Percentiles rank a stretch among this genome's conserved stretches.
phyloP scores from a whole-genome alignment of 2,329 filamentous ascomycete genomes.

The Sclerotinia nivalis region DNA sequence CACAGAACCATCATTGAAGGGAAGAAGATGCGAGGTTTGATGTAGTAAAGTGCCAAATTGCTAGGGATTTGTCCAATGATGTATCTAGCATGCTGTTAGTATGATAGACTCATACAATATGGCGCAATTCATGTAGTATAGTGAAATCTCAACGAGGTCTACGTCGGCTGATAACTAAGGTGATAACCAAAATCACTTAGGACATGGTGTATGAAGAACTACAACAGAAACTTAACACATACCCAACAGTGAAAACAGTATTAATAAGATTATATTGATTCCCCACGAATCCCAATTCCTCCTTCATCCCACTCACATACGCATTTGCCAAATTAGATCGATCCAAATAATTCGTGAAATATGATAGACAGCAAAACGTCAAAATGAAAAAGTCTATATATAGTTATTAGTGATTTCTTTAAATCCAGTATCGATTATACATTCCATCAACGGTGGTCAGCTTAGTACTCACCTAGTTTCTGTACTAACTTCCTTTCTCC shows the following conservation, averaged over 20 bases:
- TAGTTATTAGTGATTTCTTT: not conserved
- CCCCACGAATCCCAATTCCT: slow-evolving; percentile 49
- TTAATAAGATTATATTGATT: slow-evolving; percentile 54
- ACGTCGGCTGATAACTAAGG: not conserved
- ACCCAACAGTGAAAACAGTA: slow-evolving; percentile 46
- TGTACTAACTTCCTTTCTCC: slow-evolving; percentile 26
- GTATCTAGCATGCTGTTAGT: slow-evolving; percentile 38
- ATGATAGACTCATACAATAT: not conserved
- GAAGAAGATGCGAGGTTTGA: slow-evolving; percentile 64
- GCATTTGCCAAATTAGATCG: slow-evolving; percentile 43
- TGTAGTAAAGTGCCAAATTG: slow-evolving; percentile 62
- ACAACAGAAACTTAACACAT: slow-evolving; percentile 13
- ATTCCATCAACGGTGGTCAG: not conserved
- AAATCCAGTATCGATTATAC: too few relatives aligned
- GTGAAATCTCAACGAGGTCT: not conserved
- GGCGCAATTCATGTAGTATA: not conserved
- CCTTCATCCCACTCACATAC: slow-evolving; percentile 49
- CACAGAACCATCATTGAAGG: slow-evolving; percentile 64
- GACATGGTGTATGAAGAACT: not conserved
- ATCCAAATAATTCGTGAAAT: slow-evolving; percentile 40
- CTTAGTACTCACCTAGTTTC: slow-evolving; percentile 14
- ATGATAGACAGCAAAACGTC: slow-evolving; percentile 29
- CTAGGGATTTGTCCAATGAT: slow-evolving; percentile 61
- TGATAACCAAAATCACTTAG: not conserved
- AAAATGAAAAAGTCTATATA: slow-evolving; percentile 26